phyloP scores from a whole-genome alignment of 352 stramenopile species.

The Stramenopiles sp. region DNA sequence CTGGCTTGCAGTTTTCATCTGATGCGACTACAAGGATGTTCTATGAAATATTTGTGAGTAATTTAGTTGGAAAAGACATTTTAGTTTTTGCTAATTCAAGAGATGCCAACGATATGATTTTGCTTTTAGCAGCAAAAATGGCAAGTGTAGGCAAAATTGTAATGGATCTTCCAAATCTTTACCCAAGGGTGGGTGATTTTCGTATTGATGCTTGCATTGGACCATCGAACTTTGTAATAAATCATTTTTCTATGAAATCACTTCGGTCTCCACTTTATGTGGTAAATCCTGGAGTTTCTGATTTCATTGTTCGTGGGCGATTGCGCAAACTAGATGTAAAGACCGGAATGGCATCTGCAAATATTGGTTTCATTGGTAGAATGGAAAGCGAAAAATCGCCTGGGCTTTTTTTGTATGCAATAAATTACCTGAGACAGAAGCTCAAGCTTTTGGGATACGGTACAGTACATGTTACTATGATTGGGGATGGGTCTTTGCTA shows the following conservation, averaged over 20 bases:
- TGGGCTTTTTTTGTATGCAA: constrained; percentile 9
- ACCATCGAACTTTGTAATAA: constrained; percentile 1
- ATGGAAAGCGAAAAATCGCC: constrained; percentile 1
- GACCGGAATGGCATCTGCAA: not conserved
- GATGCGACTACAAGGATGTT: not conserved
- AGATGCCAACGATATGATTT: not conserved
- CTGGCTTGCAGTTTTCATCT: not conserved
- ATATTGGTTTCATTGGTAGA: not conserved
- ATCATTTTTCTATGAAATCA: not conserved
- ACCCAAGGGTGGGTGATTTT: not conserved
- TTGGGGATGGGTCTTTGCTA: not conserved
- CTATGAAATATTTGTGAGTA: not conserved
- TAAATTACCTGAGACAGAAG: not conserved
- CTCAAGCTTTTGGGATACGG: not conserved
- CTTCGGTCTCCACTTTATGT: not conserved
- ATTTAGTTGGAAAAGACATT: not conserved
- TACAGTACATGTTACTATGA: not conserved
- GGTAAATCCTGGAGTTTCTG: not conserved
- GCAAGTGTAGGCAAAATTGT: not conserved
- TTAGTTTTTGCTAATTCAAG: constrained; percentile 4
- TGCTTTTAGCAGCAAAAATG: not conserved
- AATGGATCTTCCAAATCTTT: constrained; percentile 12
- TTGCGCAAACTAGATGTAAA: not conserved
- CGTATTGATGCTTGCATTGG: not conserved
- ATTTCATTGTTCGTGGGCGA: not conserved